Evolutionary conservation across 192 early-diverging fungal genomes (phyloP).

Genomic region (Chytriomyces confervae): DNA sequence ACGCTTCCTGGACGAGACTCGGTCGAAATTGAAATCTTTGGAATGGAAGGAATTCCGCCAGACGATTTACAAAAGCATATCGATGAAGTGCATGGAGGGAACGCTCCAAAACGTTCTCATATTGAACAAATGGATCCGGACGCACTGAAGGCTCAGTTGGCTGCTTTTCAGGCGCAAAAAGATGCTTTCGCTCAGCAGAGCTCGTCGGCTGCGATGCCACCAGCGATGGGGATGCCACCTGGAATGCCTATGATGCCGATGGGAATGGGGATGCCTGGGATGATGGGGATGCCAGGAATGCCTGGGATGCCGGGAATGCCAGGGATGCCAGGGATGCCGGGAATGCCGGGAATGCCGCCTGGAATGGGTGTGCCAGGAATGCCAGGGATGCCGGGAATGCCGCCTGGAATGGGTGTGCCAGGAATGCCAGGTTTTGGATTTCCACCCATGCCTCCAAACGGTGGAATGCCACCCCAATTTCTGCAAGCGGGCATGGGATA

Average conservation of each 20-base stretch:
- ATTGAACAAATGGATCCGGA: conserved; percentile 37
- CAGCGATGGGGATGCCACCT: not conserved
- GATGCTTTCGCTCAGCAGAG: conserved; percentile 12
- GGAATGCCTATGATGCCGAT: conserved; percentile 5
- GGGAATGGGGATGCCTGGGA: conserved; percentile 17
- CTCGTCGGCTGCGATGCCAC: conserved; percentile 15
- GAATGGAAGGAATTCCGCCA: conserved; percentile 89
- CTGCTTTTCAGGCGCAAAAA: conserved; percentile 50
- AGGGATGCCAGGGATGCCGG: conserved; percentile 30
- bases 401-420: conserved; percentile 26
- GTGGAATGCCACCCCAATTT: conserved; percentile 16
- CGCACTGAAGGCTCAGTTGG: conserved; percentile 44
- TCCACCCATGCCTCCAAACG: conserved; percentile 42
- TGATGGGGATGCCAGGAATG: conserved; percentile 1
- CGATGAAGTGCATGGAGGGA: conserved; percentile 38
- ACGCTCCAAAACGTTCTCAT: conserved; percentile 32
- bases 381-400: conserved; percentile 22
- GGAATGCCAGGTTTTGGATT: conserved; percentile 3
- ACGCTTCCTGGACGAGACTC: conserved; percentile 82
- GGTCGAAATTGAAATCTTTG: conserved; percentile 92
- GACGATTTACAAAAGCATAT: conserved; percentile 77
- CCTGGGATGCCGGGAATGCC: conserved; percentile 32
- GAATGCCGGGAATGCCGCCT: conserved; percentile 34
- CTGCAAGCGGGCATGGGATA: not conserved
- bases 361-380: conserved; percentile 12